Base-by-base conservation (phyloP, 768 basidiomycete genomes). In the Tricholoma hemisulphureum region DNA sequence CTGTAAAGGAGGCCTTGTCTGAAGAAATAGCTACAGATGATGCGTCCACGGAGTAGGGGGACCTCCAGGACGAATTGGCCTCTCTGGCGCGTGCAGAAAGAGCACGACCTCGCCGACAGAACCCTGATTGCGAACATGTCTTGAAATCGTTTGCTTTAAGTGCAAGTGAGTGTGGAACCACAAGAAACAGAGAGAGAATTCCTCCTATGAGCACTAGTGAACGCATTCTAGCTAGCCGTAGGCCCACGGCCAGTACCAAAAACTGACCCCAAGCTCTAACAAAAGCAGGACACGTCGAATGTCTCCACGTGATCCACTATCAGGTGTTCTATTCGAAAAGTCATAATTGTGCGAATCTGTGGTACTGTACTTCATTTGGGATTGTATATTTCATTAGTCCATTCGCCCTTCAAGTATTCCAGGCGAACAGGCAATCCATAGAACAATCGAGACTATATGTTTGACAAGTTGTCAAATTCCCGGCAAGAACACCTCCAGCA, bases 131-230 rank as follows among this genome's bases (percentile, higher is more conserved):
- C n/a, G 82, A 80, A 68, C 97, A 98, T 57, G 86, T 93, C 73
- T 97, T 98, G 82, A 95, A 99, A 73, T 98, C 93, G 58, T 88
- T 81, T 18, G 80, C 75, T 75, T 91, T 91, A 73, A 91, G 84
- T 32, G 88, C 84, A 26, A 80, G 63, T 6, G 78, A 69, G 56
- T 76, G 69, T 39, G 76, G 71, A 45, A 67, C 54, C 14, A 66
- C 59, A 20, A 77, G 51, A 23, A 79, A 68, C 45, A 79, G 61
- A 46, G 70, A 64, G 37, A 78, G 55, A 41, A 73, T n/a, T n/a
- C n/a, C 65, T 52, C 73, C 75, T 48, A 77, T 61, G 43, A 79
- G 62, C 54, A 66, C 67, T 59, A 71, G 69, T 54, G 73, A 68
- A 56, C 71, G 74, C 76, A 78, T 77, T 26, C 54, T 66, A 39